Base-by-base conservation (phyloP, 768 basidiomycete species). In the Scleroderma citrinum region DNA sequence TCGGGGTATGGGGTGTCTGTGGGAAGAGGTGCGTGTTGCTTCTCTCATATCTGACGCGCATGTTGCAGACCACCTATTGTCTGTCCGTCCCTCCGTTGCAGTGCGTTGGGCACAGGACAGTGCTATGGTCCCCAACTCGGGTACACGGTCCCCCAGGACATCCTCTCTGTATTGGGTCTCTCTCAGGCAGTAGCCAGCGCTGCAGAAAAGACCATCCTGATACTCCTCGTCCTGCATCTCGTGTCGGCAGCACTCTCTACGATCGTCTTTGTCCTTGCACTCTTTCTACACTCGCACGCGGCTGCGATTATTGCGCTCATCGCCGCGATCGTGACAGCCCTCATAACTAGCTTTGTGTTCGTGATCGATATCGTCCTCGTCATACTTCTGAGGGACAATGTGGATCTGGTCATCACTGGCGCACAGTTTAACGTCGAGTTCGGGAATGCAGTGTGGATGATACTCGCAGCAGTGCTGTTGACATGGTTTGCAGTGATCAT, bases 1-100 rank as follows among this genome's bases (percentile, higher is more conserved):
- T 91, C 52, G 91, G 91, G 3, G 83, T 91, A 5, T 92, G 89
- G 85, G 91, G 91, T 1, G 73, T 83, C 31, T 93, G 91, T 65
- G 82, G 82, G 1, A 66, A 66, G n/a, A 78, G 73, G 81, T 76
- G 41, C 52, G 56, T 54, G 13, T 16, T 20, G 34, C 31, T 14
- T 12, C 4, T 19, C 10, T 1, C n/a, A 10, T 14, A 20, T 21
- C 20, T 7, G 21, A 5, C n/a, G 16, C 19, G 16, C 39, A 40
- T 19, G n/a, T n/a, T 17, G 13, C 2, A 10, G 29, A 16, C 8
- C 12, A 6, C 11, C n/a, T 5, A 32, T 50, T 8, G 52, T 44
- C 11, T 17, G 13, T 21, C 46, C 7, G 10, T 31, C 64, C 62
- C 40, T 0, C 45, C 12, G 21, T 56, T 1, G 55, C 19, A n/a